Evolutionary conservation across 1,284 basidiomycete species (phyloP).

Genomic region (Moesziomyces parantarcticus): DNA sequence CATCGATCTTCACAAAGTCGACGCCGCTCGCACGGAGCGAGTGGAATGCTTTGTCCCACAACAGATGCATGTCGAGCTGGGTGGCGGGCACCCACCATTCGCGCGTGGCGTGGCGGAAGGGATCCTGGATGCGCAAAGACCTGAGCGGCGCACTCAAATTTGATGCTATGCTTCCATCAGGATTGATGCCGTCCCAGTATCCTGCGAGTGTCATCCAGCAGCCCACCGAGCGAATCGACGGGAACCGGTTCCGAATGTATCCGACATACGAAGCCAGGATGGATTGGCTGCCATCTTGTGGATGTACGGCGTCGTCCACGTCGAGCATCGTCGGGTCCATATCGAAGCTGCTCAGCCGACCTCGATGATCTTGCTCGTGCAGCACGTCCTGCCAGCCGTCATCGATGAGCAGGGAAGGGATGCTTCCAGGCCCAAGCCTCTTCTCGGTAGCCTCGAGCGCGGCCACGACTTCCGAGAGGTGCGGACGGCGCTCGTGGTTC

Average conservation of each 20-base stretch:
- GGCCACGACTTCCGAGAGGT: slow-evolving; percentile 31
- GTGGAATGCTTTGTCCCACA: slow-evolving; percentile 58
- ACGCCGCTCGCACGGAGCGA: slow-evolving; percentile 54
- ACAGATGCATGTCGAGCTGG: slow-evolving; percentile 40
- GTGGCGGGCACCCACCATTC: slow-evolving; percentile 38
- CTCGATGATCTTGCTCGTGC: slow-evolving; percentile 12
- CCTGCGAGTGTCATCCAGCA: slow-evolving; percentile 47
- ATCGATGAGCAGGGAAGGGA: slow-evolving; percentile 42
- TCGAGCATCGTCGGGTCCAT: slow-evolving; percentile 31
- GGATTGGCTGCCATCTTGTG: background rate
- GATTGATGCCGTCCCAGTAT: slow-evolving; percentile 45
- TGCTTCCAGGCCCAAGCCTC: slow-evolving; percentile 21
- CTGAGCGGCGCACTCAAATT: slow-evolving; percentile 18
- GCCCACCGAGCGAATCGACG: slow-evolving; percentile 30
- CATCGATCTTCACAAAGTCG: slow-evolving; percentile 66
- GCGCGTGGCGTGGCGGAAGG: slow-evolving; percentile 66
- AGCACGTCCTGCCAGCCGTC: slow-evolving; percentile 47
- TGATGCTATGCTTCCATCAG: slow-evolving; percentile 29
- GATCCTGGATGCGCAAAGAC: slow-evolving; percentile 16
- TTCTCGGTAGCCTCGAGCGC: slow-evolving; percentile 28
- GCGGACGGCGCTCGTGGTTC: slow-evolving; percentile 25
- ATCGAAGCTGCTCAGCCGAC: slow-evolving; percentile 35
- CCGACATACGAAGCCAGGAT: slow-evolving; percentile 25
- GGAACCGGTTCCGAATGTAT: slow-evolving; percentile 26
- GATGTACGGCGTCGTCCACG: slow-evolving; percentile 1